Conservation (phyloP, 306 rosid species). For the Prunus padus region DNA sequence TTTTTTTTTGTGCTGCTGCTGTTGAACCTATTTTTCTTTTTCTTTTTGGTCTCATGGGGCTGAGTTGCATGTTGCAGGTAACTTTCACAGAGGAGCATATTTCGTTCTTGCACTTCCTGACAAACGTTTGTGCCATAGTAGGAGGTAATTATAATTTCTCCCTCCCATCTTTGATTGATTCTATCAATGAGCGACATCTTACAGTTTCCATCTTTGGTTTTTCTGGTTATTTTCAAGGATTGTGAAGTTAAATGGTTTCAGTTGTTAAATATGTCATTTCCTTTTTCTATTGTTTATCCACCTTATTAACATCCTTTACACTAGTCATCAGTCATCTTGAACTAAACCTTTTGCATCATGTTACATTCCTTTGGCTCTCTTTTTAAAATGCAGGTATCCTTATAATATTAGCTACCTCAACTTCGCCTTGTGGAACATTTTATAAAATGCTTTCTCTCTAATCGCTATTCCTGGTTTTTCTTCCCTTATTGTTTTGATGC, state of each 20-base stretch:
- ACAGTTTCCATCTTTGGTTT: neutral
- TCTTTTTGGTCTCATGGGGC: conserved; percentile 1
- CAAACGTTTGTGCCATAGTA: conserved; percentile 91
- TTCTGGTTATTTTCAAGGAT: neutral
- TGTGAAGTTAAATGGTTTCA: neutral
- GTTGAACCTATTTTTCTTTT: neutral
- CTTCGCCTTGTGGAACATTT: neutral
- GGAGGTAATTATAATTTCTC: conserved; percentile 64
- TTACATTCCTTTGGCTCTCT: neutral
- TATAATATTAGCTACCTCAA: neutral
- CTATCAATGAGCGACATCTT: neutral
- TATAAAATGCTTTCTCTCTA: neutral
- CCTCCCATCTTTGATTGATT: neutral
- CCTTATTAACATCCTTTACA: neutral
- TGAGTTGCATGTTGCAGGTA: conserved; percentile 54
- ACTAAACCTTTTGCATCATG: neutral
- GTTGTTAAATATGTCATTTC: neutral
- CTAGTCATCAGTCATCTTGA: neutral
- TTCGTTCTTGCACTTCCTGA: conserved; percentile 94
- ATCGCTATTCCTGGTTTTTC: neutral
- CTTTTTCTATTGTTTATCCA: too few relatives aligned
- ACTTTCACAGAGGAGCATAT: conserved; percentile 76
- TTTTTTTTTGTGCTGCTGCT: neutral
- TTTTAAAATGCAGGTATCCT: neutral
- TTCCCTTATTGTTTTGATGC: conserved; percentile 12